Evolutionary conservation across 352 stramenopile genomes (phyloP).

Genomic region (Globisporangium barbulae): DNA sequence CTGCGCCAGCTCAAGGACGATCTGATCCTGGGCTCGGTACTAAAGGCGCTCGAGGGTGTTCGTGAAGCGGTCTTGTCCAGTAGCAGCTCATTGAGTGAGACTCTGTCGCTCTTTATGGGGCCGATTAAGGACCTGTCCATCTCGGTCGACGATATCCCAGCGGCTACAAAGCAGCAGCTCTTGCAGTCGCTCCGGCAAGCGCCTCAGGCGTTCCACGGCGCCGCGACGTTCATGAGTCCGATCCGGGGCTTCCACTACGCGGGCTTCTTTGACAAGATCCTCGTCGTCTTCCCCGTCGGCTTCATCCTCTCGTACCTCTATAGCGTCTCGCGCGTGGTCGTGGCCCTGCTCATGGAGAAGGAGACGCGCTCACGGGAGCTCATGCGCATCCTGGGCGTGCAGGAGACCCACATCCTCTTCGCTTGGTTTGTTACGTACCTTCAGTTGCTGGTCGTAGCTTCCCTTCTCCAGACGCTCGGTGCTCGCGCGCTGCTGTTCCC

Average conservation of each 20-base stretch:
- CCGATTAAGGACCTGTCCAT: conserved; percentile 17
- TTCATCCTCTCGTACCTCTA: conserved; percentile 93
- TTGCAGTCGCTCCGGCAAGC: conserved; percentile 51
- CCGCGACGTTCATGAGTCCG: conserved; percentile 41
- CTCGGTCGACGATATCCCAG: conserved; percentile 15
- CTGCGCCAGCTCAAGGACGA: conserved; percentile 48
- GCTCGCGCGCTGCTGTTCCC: conserved; percentile 39
- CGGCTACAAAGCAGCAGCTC: conserved; percentile 30
- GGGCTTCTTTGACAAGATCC: conserved; percentile 79
- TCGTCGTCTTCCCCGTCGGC: conserved; percentile 78
- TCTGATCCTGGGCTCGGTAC: conserved; percentile 43
- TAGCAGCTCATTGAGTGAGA: not conserved
- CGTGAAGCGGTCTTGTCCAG: not conserved
- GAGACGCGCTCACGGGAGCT: conserved; percentile 89
- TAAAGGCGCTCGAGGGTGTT: conserved; percentile 15
- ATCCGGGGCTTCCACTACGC: conserved; percentile 51
- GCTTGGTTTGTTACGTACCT: conserved; percentile 84
- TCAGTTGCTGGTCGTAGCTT: conserved; percentile 40
- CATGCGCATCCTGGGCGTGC: conserved; percentile 91
- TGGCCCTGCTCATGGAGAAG: conserved; percentile 91
- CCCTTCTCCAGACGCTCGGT: conserved; percentile 43
- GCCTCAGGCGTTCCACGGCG: conserved; percentile 57
- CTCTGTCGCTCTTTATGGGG: conserved; percentile 12
- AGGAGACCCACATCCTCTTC: conserved; percentile 41
- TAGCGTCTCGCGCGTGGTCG: conserved; percentile 87